Conservation (phyloP, 805 yeast species). For the Zygosaccharomyces gambellarensis region DNA sequence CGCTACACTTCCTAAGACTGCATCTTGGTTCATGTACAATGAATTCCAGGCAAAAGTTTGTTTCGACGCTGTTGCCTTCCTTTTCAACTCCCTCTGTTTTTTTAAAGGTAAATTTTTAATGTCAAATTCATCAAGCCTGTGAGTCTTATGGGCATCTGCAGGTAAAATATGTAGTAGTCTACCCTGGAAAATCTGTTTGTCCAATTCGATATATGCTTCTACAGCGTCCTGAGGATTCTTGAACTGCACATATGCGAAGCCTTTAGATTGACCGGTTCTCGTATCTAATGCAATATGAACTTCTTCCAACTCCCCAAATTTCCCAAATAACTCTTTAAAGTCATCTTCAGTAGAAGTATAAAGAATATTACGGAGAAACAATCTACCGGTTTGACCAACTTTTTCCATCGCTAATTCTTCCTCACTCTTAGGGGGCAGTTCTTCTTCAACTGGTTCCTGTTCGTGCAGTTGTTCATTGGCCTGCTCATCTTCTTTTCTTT, state of each 20-base stretch:
- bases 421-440: constrained; percentile 10
- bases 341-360: constrained; percentile 80
- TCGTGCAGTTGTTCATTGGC: constrained; percentile 8
- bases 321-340: constrained; percentile 55
- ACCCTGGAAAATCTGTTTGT: constrained; percentile 90
- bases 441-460: constrained; percentile 9
- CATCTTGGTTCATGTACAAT: constrained; percentile 82
- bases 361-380: constrained; percentile 81
- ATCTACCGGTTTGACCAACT: constrained; percentile 66
- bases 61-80: constrained; percentile 78
- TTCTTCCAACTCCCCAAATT: constrained; percentile 74
- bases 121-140: constrained; percentile 84
- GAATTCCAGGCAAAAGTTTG: constrained; percentile 95
- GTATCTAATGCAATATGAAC: constrained; percentile 91
- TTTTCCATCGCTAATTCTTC: constrained; percentile 48
- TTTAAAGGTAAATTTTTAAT: constrained; percentile 86
- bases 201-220: constrained; percentile 65
- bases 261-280: constrained; percentile 85
- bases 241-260: constrained; percentile 83
- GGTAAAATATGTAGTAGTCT: constrained; percentile 85
- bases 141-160: constrained; percentile 76
- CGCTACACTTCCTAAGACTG: constrained; percentile 88
- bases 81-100: constrained; percentile 80
- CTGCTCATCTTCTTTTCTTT: constrained; percentile 9
- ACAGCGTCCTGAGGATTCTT: constrained; percentile 67